Base-by-base conservation (phyloP, 2,329 filamentous ascomycete species). In the Hymenoscyphus fraxineus region DNA sequence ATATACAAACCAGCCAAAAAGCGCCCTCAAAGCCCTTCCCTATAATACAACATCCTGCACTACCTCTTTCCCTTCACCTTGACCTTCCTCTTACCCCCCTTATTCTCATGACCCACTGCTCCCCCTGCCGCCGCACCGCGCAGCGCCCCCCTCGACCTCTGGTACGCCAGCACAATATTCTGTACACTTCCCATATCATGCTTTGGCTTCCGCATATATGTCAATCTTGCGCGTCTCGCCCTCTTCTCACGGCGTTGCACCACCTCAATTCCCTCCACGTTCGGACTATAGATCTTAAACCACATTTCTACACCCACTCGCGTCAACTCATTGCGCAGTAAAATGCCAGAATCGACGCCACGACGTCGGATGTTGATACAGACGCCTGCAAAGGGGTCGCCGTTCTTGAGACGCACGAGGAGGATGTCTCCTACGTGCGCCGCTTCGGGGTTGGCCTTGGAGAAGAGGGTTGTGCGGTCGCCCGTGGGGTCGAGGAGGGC, bases 241-340 rank as follows among this genome's bases (percentile, higher is more conserved):
- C 92, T 86, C 88, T 93, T 95, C 74, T 86, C 84, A 68, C 87
- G 85, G 72, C 94, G 83, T 85, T 96, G 92, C 77, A 98, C 91
- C 72, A 99, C 89, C 80, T 99, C 94, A 74, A 99, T 92, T 68
- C 91, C 92, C 76, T 90, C 87, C 39, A 98, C 89, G 75, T 91
- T 90, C 66, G 94, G 94, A 75, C 87, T 91, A 82, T 95, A 98
- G 65, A 98, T 83, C 83, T 99, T 99, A 79, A 91, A 93, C 88
- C 92, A 97, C 92, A 97, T 95, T 84, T 99, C 95, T 66, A 97
- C 92, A 66, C 92, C 91, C 6, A 96, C 86, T 72, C 91, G 86
- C 70, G 92, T 93, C 72, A 99, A 80, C 75, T 96, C 88, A 72
- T 94, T 94, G 64, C 95, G 86, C 66, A 99, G 82, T 65, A 97